Evolutionary conservation across 2,329 filamentous ascomycete genomes (phyloP).

Genomic region (Thyridium curvatum): DNA sequence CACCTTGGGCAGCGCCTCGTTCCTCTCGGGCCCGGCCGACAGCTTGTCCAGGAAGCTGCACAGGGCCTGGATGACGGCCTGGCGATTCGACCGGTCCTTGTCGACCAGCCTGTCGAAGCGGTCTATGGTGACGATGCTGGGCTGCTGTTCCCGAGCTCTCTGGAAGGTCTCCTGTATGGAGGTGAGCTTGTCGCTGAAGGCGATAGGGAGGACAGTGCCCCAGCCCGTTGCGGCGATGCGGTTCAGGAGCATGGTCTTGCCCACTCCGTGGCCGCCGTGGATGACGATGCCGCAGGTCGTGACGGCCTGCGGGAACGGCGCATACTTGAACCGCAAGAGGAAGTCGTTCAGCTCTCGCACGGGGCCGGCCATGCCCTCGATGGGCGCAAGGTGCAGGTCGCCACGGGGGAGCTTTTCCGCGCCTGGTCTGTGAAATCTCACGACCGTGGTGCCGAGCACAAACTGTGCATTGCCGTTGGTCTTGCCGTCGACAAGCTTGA

Average conservation of each 20-base stretch:
- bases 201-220: constrained; percentile 60
- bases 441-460: constrained; percentile 18
- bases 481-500: constrained; percentile 48
- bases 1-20: constrained; percentile 44
- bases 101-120: constrained; percentile 65
- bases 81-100: constrained; percentile 47
- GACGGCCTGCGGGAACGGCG: constrained; percentile 13
- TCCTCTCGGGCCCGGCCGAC: constrained; percentile 26
- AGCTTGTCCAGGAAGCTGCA: constrained; percentile 47
- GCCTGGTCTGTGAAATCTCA: constrained; percentile 29
- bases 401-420: constrained; percentile 13
- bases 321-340: constrained; percentile 45
- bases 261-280: constrained; percentile 77
- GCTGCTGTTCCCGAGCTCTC: constrained; percentile 60
- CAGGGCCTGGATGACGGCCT: constrained; percentile 43
- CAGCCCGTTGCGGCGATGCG: constrained; percentile 63
- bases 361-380: constrained; percentile 64
- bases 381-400: constrained; percentile 40
- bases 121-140: constrained; percentile 76
- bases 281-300: constrained; percentile 59
- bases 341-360: constrained; percentile 61
- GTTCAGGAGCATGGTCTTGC: constrained; percentile 71
- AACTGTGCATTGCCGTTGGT: constrained; percentile 37
- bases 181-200: constrained; percentile 47
- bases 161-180: constrained; percentile 63